Conservation (phyloP, 331 rosid species). For the Cydonia oblonga region DNA sequence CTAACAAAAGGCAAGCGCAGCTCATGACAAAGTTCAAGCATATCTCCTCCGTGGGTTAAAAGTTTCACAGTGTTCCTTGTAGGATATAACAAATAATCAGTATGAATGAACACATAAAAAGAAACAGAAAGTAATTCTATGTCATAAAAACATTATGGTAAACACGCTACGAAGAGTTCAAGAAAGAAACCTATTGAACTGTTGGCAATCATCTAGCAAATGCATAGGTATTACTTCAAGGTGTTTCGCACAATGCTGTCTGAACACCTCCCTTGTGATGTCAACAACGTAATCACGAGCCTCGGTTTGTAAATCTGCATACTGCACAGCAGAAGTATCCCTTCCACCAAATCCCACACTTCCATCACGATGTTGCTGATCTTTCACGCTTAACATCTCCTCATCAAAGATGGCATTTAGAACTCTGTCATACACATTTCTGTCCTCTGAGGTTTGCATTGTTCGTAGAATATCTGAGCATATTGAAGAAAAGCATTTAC, state of each 20-base stretch:
- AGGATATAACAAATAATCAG: conserved; percentile 16
- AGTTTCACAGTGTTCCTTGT: conserved; percentile 85
- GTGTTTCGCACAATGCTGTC: conserved; percentile 78
- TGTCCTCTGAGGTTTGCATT: conserved; percentile 84
- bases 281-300: conserved; percentile 76
- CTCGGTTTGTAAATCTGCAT: conserved; percentile 60
- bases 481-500: conserved; percentile 8
- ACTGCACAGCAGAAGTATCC: conserved; percentile 47
- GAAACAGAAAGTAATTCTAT: neutral
- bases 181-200: conserved; percentile 54
- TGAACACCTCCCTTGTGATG: conserved; percentile 54
- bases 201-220: conserved; percentile 64
- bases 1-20: conserved; percentile 76
- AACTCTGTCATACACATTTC: conserved; percentile 68
- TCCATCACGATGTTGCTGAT: conserved; percentile 43
- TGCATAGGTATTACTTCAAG: conserved; percentile 60
- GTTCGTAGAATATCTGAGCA: conserved; percentile 65
- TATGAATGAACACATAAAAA: conserved; percentile 5
- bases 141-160: conserved; percentile 1
- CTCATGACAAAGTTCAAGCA: conserved; percentile 89
- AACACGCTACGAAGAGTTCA: conserved; percentile 9
- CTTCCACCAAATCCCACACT: conserved; percentile 36
- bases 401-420: conserved; percentile 77
- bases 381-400: conserved; percentile 47
- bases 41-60: conserved; percentile 86